Conservation (phyloP, 352 stramenopile genomes). For the Detonula confervacea region DNA sequence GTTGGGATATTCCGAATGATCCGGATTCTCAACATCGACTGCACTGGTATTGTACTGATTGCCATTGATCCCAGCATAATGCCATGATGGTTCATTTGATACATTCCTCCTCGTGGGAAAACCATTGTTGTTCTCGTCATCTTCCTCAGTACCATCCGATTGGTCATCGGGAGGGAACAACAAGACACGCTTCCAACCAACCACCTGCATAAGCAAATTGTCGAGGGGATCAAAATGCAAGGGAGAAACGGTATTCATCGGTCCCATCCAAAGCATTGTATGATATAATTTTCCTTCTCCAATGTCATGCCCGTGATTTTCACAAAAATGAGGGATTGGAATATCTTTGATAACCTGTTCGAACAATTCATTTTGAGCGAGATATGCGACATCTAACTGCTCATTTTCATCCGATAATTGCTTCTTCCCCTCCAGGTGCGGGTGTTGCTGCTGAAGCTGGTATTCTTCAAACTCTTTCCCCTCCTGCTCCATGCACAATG, state of each 20-base stretch:
- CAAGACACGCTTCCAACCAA: constrained; percentile 68
- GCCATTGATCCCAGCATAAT: constrained; percentile 65
- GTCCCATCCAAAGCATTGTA: constrained; percentile 80
- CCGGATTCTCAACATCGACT: constrained; percentile 59
- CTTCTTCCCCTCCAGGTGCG: constrained; percentile 10
- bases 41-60: constrained; percentile 77
- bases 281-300: constrained; percentile 72
- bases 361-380: constrained; percentile 81
- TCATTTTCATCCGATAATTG: too few relatives aligned
- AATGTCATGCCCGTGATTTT: constrained; percentile 41
- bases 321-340: constrained; percentile 61
- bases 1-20: constrained; percentile 58
- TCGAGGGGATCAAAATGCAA: constrained; percentile 82
- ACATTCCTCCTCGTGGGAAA: not conserved
- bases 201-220: constrained; percentile 78
- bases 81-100: constrained; percentile 20
- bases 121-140: not conserved
- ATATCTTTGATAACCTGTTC: constrained; percentile 58
- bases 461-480: constrained; percentile 6
- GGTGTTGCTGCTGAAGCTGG: not conserved
- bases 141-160: constrained; percentile 1
- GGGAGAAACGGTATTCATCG: constrained; percentile 63
- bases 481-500: constrained; percentile 52
- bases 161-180: constrained; percentile 41
- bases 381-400: constrained; percentile 65